Base-by-base conservation (phyloP, 2,329 filamentous ascomycete species). In the Colletotrichum sp. region DNA sequence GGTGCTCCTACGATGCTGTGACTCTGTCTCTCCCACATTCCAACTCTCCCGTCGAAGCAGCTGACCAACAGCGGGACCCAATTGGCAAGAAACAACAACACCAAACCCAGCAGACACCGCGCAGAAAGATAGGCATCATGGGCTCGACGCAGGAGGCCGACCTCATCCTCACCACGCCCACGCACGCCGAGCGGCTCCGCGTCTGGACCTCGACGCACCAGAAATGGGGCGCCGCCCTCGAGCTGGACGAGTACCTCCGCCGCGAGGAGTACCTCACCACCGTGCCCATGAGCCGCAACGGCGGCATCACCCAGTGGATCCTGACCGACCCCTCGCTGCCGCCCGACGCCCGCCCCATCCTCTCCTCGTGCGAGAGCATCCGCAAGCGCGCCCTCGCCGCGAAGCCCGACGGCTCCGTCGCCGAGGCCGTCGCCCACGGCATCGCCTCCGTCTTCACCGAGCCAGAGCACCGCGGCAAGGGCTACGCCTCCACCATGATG, bases 361-460 rank as follows among this genome's bases (percentile, higher is more conserved):
- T 93, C 26, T 91, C 92, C 5, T 91, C 90, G 32, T 94, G 92
- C 82, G 93, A 95, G 83, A 90, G 90, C 12, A 86, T 93, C 69
- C 88, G 89, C 76, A 94, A 94, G 83, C 87, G 86, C 34, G 90
- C 90, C 7, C 80, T 93, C 5, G 84, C 90, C 44, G 84, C 87
- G 36, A 78, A 78, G 21, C 80, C 81, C 0, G 81, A 84, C 8
- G 84, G 84, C 60, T 78, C 79, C 49, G 80, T 84, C 39, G 80
- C 81, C 8, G 92, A 95, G 62, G 91, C 89, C 3, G 86, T 92
- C 12, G 91, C 92, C 18, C 93, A 98, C 84, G 95, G 94, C 7
- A 90, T 98, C 72, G 95, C 93, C 16, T 95, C 93, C 76, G 95
- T 98, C n/a, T 97, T 93, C 83, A 95, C 93, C 6, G 90, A 92